Conservation (phyloP, 768 basidiomycete genomes). For the Polyporus arcularius region DNA sequence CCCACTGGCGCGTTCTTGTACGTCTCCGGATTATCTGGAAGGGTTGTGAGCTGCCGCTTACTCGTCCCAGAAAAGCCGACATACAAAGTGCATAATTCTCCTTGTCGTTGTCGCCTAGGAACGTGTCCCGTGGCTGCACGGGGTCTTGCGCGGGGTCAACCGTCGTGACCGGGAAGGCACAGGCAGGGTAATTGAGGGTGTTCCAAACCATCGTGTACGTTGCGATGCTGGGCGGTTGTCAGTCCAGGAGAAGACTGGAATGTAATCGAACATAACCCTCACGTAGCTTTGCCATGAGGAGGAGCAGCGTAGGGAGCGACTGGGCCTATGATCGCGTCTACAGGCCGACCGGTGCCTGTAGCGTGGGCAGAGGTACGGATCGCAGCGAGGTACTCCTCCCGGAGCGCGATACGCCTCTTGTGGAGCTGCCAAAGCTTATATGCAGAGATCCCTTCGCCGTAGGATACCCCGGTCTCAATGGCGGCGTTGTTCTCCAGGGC, state of each 20-base stretch:
- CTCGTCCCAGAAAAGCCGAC: slow-evolving; percentile 22
- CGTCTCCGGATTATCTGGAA: slow-evolving; percentile 51
- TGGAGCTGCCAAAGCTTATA: slow-evolving; percentile 72
- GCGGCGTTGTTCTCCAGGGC: slow-evolving; percentile 12
- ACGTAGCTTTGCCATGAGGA: slow-evolving; percentile 64
- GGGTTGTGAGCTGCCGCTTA: not conserved
- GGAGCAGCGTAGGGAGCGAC: slow-evolving; percentile 59
- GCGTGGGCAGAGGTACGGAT: slow-evolving; percentile 55
- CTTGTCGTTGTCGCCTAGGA: slow-evolving; percentile 51
- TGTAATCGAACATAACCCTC: slow-evolving; percentile 16
- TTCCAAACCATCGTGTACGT: slow-evolving; percentile 70
- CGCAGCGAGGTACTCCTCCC: slow-evolving; percentile 58
- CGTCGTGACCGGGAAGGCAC: slow-evolving; percentile 63
- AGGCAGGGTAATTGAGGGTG: slow-evolving; percentile 62
- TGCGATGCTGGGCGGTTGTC: slow-evolving; percentile 37
- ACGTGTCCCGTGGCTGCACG: slow-evolving; percentile 45
- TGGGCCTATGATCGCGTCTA: slow-evolving; percentile 76
- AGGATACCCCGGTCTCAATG: slow-evolving; percentile 20
- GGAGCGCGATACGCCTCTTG: slow-evolving; percentile 47
- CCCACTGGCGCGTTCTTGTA: slow-evolving; percentile 62
- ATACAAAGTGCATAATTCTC: slow-evolving; percentile 54
- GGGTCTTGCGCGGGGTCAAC: slow-evolving; percentile 58
- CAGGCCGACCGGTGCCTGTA: slow-evolving; percentile 70
- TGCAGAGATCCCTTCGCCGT: slow-evolving; percentile 40
- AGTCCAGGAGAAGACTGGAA: not conserved